A percentile compares a stretch with the other conserved stretches of the same genome.
Evolutionary conservation across 2,329 filamentous ascomycete genomes (phyloP).

Genomic region (Penicillium brevicompactum): DNA sequence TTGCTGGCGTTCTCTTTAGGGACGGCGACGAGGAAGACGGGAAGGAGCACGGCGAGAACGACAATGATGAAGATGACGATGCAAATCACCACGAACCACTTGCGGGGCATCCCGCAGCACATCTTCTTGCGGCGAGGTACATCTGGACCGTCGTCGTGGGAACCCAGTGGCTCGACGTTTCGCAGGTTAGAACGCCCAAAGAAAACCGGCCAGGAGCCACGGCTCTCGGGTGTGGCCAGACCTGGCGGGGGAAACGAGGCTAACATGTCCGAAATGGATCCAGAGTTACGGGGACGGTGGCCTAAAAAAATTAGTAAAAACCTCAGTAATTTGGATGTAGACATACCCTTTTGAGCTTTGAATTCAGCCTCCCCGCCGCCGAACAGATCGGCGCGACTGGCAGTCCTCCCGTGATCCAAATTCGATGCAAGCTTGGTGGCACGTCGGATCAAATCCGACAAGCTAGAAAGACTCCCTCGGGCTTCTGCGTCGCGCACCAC

Average conservation of each 20-base stretch:
- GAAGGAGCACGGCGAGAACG: conserved; percentile 79
- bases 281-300: conserved; percentile 45
- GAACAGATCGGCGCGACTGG: conserved; percentile 56
- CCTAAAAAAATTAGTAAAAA: conserved; percentile 13
- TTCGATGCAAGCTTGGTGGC: conserved; percentile 85
- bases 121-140: conserved; percentile 50
- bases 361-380: conserved; percentile 36
- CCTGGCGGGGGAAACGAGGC: conserved; percentile 65
- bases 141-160: conserved; percentile 24
- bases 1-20: conserved; percentile 51
- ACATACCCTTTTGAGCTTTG: conserved; percentile 30
- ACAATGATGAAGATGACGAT: conserved; percentile 72
- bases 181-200: conserved; percentile 39
- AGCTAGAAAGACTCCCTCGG: conserved; percentile 84
- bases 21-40: conserved; percentile 64
- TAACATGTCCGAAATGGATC: conserved; percentile 65
- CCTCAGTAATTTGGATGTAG: not conserved
- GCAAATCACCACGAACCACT: conserved; percentile 69
- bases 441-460: conserved; percentile 86
- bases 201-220: conserved; percentile 42
- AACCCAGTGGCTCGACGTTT: conserved; percentile 29
- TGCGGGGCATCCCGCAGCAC: conserved; percentile 83
- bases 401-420: conserved; percentile 77
- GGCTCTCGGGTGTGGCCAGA: conserved; percentile 49
- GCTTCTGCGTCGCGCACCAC: conserved; percentile 79